A percentile compares a stretch with the other conserved stretches of the same genome.
phyloP scores from a whole-genome alignment of 1,284 basidiomycete species.

The Apiotrichum sp. region DNA sequence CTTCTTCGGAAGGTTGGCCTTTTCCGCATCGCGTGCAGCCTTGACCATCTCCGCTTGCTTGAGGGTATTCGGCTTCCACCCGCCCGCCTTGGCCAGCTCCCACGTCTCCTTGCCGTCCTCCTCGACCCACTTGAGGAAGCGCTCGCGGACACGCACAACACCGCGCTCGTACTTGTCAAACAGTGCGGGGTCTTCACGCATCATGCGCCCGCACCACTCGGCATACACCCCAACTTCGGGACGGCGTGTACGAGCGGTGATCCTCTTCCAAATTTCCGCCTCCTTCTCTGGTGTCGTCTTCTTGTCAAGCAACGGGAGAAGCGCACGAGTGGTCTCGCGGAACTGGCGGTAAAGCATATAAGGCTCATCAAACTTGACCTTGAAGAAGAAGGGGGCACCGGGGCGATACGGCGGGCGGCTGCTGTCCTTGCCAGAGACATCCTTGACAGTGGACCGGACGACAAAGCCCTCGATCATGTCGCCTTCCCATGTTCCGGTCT shows the following conservation, averaged over 20 bases:
- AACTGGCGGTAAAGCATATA: conserved; percentile 98
- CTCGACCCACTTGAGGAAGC: conserved; percentile 66
- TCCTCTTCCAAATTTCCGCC: conserved; percentile 35
- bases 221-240: conserved; percentile 48
- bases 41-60: conserved; percentile 15
- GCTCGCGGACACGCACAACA: conserved; percentile 74
- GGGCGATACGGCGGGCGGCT: conserved; percentile 60
- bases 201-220: conserved; percentile 53
- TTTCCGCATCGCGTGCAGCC: conserved; percentile 18
- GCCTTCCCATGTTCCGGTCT: conserved; percentile 71
- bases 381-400: conserved; percentile 94
- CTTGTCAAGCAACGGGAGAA: conserved; percentile 52
- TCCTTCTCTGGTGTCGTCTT: conserved; percentile 12
- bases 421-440: conserved; percentile 20
- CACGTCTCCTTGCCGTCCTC: conserved; percentile 52
- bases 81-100: conserved; percentile 47
- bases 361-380: conserved; percentile 97
- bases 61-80: conserved; percentile 20
- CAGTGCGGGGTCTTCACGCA: conserved; percentile 56
- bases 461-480: conserved; percentile 94
- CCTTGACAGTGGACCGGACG: conserved; percentile 66
- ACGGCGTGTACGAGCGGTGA: conserved; percentile 37
- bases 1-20: conserved; percentile 54
- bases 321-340: conserved; percentile 82
- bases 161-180: conserved; percentile 65